Evolutionary conservation across 495 filamentous ascomycete species (phyloP).

Genomic region (Neurospora sp.): DNA sequence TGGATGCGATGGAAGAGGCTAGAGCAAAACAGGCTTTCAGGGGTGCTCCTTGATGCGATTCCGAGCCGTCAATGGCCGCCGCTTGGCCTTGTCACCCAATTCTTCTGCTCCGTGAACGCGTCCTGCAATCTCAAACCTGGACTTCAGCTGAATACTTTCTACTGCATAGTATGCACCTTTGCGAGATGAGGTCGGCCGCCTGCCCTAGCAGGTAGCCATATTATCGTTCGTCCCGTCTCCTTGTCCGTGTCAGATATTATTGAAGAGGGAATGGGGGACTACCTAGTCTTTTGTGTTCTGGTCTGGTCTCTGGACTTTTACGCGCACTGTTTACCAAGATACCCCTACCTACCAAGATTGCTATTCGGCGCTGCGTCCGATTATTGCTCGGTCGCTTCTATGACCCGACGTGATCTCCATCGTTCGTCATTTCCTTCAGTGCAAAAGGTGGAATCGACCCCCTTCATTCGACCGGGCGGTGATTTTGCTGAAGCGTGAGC

Average conservation of each 20-base stretch:
- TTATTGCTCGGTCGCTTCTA: not conserved
- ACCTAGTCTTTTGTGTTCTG: not conserved
- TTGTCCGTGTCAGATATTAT: not conserved
- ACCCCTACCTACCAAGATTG: not conserved
- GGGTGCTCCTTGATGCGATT: conserved; percentile 7
- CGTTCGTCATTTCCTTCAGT: not conserved
- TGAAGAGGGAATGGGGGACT: not conserved
- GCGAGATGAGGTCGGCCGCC: conserved; percentile 3
- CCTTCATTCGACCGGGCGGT: not conserved
- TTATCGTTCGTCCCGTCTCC: not conserved
- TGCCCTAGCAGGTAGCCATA: not conserved
- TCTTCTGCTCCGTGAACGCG: conserved; percentile 5
- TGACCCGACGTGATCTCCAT: not conserved
- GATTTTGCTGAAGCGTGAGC: not conserved
- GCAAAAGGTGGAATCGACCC: not conserved
- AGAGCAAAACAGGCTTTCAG: conserved; percentile 13
- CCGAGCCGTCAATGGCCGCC: conserved; percentile 1
- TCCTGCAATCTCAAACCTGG: conserved; percentile 13
- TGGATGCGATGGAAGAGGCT: conserved; percentile 10
- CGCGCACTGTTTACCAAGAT: not conserved
- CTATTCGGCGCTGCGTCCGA: not conserved
- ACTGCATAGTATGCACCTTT: conserved; percentile 2
- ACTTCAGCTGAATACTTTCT: conserved; percentile 11
- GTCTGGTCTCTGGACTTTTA: not conserved
- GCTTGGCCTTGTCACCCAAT: conserved; percentile 6